phyloP scores from a whole-genome alignment of 345 rosid genomes.

The Carallia pectinifolia region DNA sequence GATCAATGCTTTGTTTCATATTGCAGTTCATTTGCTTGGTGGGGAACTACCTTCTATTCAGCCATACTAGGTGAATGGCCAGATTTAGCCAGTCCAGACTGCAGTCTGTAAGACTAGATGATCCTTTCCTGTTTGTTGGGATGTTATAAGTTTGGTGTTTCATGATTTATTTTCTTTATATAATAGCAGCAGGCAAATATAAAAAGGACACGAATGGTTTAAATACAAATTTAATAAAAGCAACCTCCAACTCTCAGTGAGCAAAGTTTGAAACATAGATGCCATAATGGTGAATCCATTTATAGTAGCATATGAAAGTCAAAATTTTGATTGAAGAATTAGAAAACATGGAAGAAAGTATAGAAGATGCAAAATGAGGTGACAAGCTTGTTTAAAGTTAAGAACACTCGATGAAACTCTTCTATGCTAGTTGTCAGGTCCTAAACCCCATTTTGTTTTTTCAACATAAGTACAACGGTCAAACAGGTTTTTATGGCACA shows the following conservation, averaged over 20 bases:
- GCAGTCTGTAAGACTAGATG: conserved; percentile 7
- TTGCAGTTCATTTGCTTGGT: conserved; percentile 12
- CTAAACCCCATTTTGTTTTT: too few relatives aligned
- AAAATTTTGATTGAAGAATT: background rate
- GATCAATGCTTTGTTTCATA: conserved; percentile 55
- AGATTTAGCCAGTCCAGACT: conserved; percentile 1
- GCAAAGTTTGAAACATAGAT: background rate
- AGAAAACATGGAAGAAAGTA: background rate
- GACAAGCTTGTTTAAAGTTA: background rate
- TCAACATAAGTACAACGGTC: too few relatives aligned
- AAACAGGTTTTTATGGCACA: too few relatives aligned
- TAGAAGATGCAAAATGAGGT: background rate
- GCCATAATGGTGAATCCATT: background rate
- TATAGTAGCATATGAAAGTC: background rate
- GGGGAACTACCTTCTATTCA: conserved; percentile 7
- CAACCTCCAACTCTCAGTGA: background rate
- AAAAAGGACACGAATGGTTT: too few relatives aligned
- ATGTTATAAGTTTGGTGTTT: background rate
- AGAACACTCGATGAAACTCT: too few relatives aligned
- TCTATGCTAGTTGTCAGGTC: background rate
- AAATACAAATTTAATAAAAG: background rate
- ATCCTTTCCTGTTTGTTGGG: conserved; percentile 17
- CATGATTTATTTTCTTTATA: background rate
- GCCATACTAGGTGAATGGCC: background rate
- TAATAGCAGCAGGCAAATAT: background rate